Conservation (phyloP, 208 protist species). For the Leishmania major region DNA sequence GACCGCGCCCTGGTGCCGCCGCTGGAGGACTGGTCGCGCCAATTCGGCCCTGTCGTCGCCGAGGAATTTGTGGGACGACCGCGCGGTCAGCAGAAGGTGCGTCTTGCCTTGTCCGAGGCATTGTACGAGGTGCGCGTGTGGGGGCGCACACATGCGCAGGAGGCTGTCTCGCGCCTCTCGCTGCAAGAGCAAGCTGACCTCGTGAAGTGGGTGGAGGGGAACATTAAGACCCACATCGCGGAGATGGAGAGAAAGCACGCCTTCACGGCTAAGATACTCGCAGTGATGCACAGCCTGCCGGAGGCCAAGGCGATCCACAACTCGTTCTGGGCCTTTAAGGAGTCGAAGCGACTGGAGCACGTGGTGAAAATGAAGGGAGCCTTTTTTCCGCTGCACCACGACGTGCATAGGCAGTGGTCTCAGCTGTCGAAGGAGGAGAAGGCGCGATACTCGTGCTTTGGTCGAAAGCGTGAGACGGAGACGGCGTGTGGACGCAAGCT, state of each 20-base stretch:
- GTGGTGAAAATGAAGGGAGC: constrained; percentile 41
- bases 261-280: constrained; percentile 57
- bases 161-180: constrained; percentile 37
- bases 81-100: constrained; percentile 3
- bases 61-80: constrained; percentile 25
- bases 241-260: constrained; percentile 43
- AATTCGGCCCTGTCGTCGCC: constrained; percentile 32
- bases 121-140: constrained; percentile 18
- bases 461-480: constrained; percentile 17
- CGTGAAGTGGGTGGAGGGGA: constrained; percentile 21
- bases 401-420: constrained; percentile 20
- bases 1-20: constrained; percentile 45
- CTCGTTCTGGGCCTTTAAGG: constrained; percentile 34
- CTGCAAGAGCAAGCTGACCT: constrained; percentile 41
- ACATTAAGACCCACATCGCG: constrained; percentile 21
- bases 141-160: constrained; percentile 22
- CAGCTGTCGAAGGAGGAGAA: constrained; percentile 47
- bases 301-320: constrained; percentile 62
- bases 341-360: constrained; percentile 34
- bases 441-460: constrained; percentile 65
- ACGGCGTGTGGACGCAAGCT: constrained; percentile 55
- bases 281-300: constrained; percentile 50
- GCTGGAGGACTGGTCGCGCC: constrained; percentile 44
- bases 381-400: constrained; percentile 27
- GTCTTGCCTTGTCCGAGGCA: constrained; percentile 8